A percentile compares a stretch with the other conserved stretches of the same genome.
Evolutionary conservation across 176 grass and related monocot species (phyloP).

Genomic region (Phoenix roebelenii): DNA sequence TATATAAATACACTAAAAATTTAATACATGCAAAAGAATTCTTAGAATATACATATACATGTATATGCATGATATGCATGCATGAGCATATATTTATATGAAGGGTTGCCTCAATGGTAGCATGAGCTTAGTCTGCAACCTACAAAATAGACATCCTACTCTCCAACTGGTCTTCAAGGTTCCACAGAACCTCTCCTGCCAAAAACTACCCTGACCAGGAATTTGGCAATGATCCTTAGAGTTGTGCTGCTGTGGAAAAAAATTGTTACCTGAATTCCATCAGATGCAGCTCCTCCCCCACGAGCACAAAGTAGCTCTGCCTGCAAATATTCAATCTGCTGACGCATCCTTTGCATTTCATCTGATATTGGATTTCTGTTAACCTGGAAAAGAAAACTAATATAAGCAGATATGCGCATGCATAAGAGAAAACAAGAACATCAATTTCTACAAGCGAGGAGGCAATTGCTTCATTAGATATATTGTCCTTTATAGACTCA

Average conservation of each 20-base stretch:
- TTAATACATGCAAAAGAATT: too few species aligned
- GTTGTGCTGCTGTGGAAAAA: too few species aligned
- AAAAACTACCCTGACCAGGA: neutral
- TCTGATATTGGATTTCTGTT: slow-evolving; percentile 98
- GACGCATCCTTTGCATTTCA: slow-evolving; percentile 98
- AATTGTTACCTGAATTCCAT: slow-evolving; percentile 70
- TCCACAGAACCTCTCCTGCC: too few species aligned
- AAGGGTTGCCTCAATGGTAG: too few species aligned
- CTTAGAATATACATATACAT: too few species aligned
- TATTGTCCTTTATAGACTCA: slow-evolving; percentile 26
- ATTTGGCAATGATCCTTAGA: neutral
- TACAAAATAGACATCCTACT: too few species aligned
- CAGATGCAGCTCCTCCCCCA: slow-evolving; percentile 44
- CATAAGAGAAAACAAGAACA: neutral
- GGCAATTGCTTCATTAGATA: too few species aligned
- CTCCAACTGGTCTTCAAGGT: too few species aligned
- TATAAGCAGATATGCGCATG: slow-evolving; percentile 11
- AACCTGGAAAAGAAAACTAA: slow-evolving; percentile 39
- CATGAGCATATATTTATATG: too few species aligned
- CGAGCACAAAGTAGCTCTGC: slow-evolving; percentile 72
- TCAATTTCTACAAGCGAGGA: neutral
- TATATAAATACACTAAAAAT: neutral
- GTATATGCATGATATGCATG: too few species aligned
- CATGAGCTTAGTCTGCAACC: too few species aligned
- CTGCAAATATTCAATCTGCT: slow-evolving; percentile 86